These are phyloP conservation scores for Kregervanrija delftensis DNA, from an alignment of 805 yeast species.

Conservation along the genomic window DNA sequence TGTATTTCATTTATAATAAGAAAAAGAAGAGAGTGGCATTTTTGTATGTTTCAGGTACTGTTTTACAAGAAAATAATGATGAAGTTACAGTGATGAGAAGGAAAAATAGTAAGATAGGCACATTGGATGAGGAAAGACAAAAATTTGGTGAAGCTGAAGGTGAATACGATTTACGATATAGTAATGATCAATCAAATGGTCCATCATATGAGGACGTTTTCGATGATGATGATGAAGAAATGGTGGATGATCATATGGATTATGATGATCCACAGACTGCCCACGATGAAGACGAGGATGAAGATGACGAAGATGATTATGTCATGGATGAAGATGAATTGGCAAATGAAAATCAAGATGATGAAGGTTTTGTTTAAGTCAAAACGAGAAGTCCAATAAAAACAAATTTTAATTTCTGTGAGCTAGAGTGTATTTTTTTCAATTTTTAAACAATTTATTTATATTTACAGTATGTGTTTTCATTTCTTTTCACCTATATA, in stretches of 20 bases:
- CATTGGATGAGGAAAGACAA: conserved; percentile 25
- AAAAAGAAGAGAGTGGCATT: conserved; percentile 88
- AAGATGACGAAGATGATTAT: conserved; percentile 32
- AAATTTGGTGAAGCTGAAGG: conserved; percentile 26
- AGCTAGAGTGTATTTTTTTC: too few relatives aligned
- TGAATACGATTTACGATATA: conserved; percentile 31
- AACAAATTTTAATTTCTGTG: too few relatives aligned
- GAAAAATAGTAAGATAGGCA: conserved; percentile 27
- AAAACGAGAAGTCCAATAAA: too few relatives aligned
- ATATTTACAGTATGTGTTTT: too few relatives aligned
- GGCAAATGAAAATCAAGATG: conserved; percentile 19
- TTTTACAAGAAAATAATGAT: conserved; percentile 8
- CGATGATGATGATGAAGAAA: conserved; percentile 34
- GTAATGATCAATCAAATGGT: conserved; percentile 14
- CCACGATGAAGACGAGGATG: conserved; percentile 34
- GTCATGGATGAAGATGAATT: conserved; percentile 30
- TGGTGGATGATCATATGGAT: conserved; percentile 30
- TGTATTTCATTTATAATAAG: conserved; percentile 90
- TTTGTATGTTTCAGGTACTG: conserved; percentile 56
- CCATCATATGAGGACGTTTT: conserved; percentile 29
- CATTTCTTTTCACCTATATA: too few relatives aligned
- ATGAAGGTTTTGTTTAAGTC: conserved; percentile 13
- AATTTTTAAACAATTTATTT: too few relatives aligned
- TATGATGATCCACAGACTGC: conserved; percentile 17
- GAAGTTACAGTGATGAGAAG: conserved; percentile 12